A percentile compares a stretch with the other conserved stretches of the same genome.
phyloP scores from a whole-genome alignment of 2,329 filamentous ascomycete species.

The Trichoderma afroharzianum region DNA sequence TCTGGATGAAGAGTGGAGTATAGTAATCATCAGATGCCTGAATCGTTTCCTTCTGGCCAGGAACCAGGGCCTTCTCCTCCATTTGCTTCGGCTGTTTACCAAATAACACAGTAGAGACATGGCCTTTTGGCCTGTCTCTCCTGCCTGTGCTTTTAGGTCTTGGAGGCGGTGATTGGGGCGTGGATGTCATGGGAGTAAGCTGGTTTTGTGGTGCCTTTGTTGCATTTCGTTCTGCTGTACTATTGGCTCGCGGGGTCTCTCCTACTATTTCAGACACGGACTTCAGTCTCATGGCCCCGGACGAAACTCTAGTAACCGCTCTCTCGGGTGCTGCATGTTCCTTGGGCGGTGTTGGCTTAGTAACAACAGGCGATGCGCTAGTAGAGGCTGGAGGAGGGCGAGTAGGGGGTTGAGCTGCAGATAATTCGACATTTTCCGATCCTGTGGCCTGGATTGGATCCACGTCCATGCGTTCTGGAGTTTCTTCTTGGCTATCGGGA shows the following conservation, averaged over 20 bases:
- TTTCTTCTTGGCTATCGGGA: conserved; percentile 35
- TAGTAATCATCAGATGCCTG: conserved; percentile 60
- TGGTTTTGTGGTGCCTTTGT: conserved; percentile 32
- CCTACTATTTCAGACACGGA: conserved; percentile 70
- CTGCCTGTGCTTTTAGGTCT: conserved; percentile 37
- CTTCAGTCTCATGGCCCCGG: conserved; percentile 67
- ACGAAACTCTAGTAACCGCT: conserved; percentile 67
- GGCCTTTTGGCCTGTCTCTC: conserved; percentile 59
- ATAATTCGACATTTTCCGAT: conserved; percentile 15
- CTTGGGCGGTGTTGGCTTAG: conserved; percentile 10
- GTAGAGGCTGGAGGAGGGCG: conserved; percentile 14
- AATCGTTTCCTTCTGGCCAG: conserved; percentile 39
- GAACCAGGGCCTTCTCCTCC: conserved; percentile 45
- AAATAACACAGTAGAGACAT: conserved; percentile 73
- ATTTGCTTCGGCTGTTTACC: conserved; percentile 58
- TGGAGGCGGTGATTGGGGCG: conserved; percentile 41
- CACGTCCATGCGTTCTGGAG: conserved; percentile 34
- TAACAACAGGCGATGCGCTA: background rate
- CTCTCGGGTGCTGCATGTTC: conserved; percentile 37
- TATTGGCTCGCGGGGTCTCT: conserved; percentile 44
- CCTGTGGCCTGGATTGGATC: conserved; percentile 28
- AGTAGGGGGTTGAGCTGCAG: conserved; percentile 2
- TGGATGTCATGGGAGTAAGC: conserved; percentile 41
- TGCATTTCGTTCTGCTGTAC: conserved; percentile 33
- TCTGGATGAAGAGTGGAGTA: conserved; percentile 58